phyloP scores from a whole-genome alignment of 2,329 filamentous ascomycete species.

The Neocatenulostroma microsporum region DNA sequence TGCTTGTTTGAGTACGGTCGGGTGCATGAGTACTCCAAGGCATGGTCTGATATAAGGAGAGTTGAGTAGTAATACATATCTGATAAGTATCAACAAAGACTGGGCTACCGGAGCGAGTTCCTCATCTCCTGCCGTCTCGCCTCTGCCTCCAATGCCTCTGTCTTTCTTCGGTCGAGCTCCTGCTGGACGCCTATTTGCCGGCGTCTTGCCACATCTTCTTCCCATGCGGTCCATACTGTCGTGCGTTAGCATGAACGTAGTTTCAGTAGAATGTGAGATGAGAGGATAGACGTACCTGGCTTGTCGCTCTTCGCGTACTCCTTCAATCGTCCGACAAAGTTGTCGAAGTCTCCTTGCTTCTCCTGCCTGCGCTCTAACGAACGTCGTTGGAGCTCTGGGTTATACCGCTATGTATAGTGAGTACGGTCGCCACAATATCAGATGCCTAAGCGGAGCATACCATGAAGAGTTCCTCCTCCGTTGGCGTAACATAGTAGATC shows the following conservation, averaged over 20 bases:
- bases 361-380: constrained; percentile 71
- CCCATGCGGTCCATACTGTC: constrained; percentile 31
- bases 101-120: constrained; percentile 21
- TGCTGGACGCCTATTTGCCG: constrained; percentile 18
- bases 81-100: too few relatives aligned
- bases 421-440: neutral
- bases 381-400: constrained; percentile 84
- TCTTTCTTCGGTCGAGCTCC: constrained; percentile 25
- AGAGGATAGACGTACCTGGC: constrained; percentile 80
- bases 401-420: constrained; percentile 57
- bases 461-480: constrained; percentile 83
- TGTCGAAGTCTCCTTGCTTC: constrained; percentile 77
- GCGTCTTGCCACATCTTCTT: constrained; percentile 24
- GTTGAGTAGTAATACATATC: constrained; percentile 1
- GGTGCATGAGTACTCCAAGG: too few relatives aligned
- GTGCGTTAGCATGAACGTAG: too few relatives aligned
- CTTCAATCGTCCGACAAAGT: constrained; percentile 77
- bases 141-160: constrained; percentile 22
- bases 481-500: constrained; percentile 70
- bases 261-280: neutral
- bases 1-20: too few relatives aligned
- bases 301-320: constrained; percentile 86
- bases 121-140: constrained; percentile 26
- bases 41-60: neutral
- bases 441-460: constrained; percentile 26